Base-by-base conservation (phyloP, 163 green algal species). In the Scenedesmus sp. region DNA sequence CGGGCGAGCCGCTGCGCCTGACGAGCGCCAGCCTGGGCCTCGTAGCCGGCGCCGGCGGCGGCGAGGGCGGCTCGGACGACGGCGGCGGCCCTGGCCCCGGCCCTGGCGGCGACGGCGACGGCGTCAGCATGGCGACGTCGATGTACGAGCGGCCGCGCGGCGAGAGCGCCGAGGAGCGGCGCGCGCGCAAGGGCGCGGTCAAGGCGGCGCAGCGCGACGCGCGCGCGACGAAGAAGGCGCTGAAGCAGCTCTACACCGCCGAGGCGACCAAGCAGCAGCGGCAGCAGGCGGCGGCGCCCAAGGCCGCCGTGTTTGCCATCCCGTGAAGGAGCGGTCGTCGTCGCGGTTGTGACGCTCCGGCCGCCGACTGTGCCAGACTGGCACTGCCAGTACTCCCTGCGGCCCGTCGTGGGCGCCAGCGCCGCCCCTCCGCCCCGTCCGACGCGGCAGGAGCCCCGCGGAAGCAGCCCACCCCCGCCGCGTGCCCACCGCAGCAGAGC, bases 131-230 rank as follows among this genome's bases (percentile, higher is more conserved):
- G 64, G 29, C 42, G 15, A 69, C 31, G 20, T 74, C 70, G 5
- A 53, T 77, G 26, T 75, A 80, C 18, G 51, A 69, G 54, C 72
- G 88, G 34, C 75, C 77, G 0, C 93, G 92, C 76, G 91, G 86
- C 4, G 94, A 98, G 84, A 94, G 64, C 0, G 83, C 88, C 6
- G 92, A 97, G 64, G 94, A 97, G 82, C 93, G 89, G 76, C 88
- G 85, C 33, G 85, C 82, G 7, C 84, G 94, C 18, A 98, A 98
- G 83, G 79, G 70, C 15, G 90, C 84, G 4, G 92, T 97, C 2
- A 97, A 97, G 83, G 87, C 91, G 34, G 83, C 85, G 34, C 82
- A 88, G 77, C 71, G 82, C 6, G 67, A 82, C 24, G 89, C 90
- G 22, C 81, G 94, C 6, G 84, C 57, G 6, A 67, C 80, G 3